phyloP scores from a whole-genome alignment of 805 yeast genomes.

The Yarrowia sp. region DNA sequence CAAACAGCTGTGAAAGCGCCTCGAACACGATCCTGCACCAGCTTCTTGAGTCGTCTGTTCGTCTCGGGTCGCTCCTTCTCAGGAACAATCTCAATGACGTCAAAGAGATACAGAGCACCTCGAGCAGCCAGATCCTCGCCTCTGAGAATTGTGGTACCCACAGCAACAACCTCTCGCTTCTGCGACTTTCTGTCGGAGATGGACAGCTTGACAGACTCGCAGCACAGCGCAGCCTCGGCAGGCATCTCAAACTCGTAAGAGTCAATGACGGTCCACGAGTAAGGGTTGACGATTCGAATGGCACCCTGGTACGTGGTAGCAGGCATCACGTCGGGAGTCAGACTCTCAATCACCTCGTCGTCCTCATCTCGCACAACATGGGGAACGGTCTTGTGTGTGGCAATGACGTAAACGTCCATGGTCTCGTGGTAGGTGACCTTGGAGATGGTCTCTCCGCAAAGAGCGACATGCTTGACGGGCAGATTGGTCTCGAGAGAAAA shows the following conservation, averaged over 20 bases:
- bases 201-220: slow-evolving; percentile 54
- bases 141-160: slow-evolving; percentile 75
- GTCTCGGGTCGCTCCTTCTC: slow-evolving; percentile 86
- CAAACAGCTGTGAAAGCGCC: slow-evolving; percentile 81
- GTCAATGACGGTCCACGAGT: slow-evolving; percentile 75
- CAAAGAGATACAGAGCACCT: slow-evolving; percentile 74
- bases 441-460: slow-evolving; percentile 60
- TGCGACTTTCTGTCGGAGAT: slow-evolving; percentile 40
- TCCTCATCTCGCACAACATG: slow-evolving; percentile 75
- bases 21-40: slow-evolving; percentile 68
- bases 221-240: slow-evolving; percentile 61
- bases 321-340: slow-evolving; percentile 48
- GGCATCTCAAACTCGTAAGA: slow-evolving; percentile 54
- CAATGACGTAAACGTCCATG: slow-evolving; percentile 59
- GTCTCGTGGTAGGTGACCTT: slow-evolving; percentile 67
- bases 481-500: slow-evolving; percentile 55
- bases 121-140: slow-evolving; percentile 78
- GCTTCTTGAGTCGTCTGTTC: slow-evolving; percentile 69
- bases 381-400: slow-evolving; percentile 57
- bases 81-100: slow-evolving; percentile 79
- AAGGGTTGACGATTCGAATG: slow-evolving; percentile 66
- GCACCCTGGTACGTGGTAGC: slow-evolving; percentile 60
- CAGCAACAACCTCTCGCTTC: slow-evolving; percentile 64
- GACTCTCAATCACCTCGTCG: slow-evolving; percentile 59
- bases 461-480: slow-evolving; percentile 24